A percentile compares a stretch with the other conserved stretches of the same genome.
phyloP scores from a whole-genome alignment of 305 asterid genomes.

The Solanum hybrid region DNA sequence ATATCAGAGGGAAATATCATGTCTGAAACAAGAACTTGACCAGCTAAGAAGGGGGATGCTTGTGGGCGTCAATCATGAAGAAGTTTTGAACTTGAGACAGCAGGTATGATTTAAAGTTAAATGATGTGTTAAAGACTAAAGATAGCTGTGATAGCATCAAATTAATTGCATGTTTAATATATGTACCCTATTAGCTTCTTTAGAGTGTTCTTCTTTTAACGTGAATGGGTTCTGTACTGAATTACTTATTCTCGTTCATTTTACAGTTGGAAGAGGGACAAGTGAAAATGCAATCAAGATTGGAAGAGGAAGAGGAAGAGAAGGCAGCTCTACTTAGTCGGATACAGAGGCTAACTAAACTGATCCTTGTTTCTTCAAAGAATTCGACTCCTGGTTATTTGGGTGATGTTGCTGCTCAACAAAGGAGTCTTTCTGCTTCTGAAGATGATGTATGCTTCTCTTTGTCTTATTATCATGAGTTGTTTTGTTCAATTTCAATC shows the following conservation, averaged over 20 bases:
- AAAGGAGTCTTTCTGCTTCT: constrained; percentile 51
- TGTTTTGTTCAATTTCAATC: not conserved
- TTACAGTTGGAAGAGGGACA: constrained; percentile 97
- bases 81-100: constrained; percentile 72
- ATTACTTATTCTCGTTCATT: constrained; percentile 10
- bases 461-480: not conserved
- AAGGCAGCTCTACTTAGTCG: constrained; percentile 98
- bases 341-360: constrained; percentile 94
- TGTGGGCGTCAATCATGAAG: constrained; percentile 80
- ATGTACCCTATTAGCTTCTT: not conserved
- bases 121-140: not conserved
- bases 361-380: constrained; percentile 94
- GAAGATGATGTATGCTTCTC: constrained; percentile 75
- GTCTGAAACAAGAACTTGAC: constrained; percentile 87
- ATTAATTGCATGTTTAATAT: constrained; percentile 1
- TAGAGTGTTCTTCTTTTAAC: not conserved
- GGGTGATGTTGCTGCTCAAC: constrained; percentile 55
- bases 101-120: constrained; percentile 41
- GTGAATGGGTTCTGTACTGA: not conserved
- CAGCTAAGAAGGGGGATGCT: constrained; percentile 73
- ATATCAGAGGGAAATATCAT: constrained; percentile 93
- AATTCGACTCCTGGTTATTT: constrained; percentile 59
- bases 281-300: constrained; percentile 94
- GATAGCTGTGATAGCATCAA: not conserved
- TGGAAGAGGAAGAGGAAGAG: constrained; percentile 99